Conservation (phyloP, 192 early-diverging fungal species). For the Rhizoclosmatium sp. region DNA sequence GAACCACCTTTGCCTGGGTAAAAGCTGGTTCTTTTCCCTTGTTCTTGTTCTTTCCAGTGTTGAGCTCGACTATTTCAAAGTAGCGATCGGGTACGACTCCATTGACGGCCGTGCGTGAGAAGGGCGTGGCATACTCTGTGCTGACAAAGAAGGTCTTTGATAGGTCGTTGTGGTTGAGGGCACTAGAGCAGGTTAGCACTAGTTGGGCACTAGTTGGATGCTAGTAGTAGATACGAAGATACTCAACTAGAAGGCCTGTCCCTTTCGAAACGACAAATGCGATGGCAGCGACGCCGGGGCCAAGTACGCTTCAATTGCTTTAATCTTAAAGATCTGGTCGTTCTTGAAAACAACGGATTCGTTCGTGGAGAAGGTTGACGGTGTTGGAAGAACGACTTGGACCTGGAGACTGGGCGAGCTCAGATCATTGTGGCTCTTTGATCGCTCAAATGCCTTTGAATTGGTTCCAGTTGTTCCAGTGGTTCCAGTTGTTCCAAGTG, state of each 20-base stretch:
- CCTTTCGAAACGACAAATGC: slow-evolving; percentile 58
- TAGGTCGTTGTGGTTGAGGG: slow-evolving; percentile 47
- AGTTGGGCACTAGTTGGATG: neutral
- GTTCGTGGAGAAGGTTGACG: slow-evolving; percentile 4
- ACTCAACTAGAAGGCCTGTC: slow-evolving; percentile 57
- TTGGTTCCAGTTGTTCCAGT: too few species aligned
- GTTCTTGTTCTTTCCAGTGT: slow-evolving; percentile 33
- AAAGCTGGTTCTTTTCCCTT: slow-evolving; percentile 11
- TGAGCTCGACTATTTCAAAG: slow-evolving; percentile 56
- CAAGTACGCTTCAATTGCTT: slow-evolving; percentile 52
- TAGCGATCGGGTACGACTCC: slow-evolving; percentile 56
- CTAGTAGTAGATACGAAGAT: neutral
- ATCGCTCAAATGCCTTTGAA: too few species aligned
- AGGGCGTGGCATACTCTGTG: slow-evolving; percentile 60
- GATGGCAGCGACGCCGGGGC: slow-evolving; percentile 39
- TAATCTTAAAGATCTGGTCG: slow-evolving; percentile 58
- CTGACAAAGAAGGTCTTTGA: slow-evolving; percentile 58
- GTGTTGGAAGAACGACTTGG: neutral
- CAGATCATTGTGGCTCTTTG: too few species aligned
- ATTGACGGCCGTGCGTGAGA: slow-evolving; percentile 56
- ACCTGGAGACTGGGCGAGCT: too few species aligned
- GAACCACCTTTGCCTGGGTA: neutral
- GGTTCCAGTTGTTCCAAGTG: too few species aligned
- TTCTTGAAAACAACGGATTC: slow-evolving; percentile 19
- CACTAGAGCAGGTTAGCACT: slow-evolving; percentile 28